Base-by-base conservation (phyloP, 2,329 filamentous ascomycete genomes). In the Nannizziopsis arthrosporioides region DNA sequence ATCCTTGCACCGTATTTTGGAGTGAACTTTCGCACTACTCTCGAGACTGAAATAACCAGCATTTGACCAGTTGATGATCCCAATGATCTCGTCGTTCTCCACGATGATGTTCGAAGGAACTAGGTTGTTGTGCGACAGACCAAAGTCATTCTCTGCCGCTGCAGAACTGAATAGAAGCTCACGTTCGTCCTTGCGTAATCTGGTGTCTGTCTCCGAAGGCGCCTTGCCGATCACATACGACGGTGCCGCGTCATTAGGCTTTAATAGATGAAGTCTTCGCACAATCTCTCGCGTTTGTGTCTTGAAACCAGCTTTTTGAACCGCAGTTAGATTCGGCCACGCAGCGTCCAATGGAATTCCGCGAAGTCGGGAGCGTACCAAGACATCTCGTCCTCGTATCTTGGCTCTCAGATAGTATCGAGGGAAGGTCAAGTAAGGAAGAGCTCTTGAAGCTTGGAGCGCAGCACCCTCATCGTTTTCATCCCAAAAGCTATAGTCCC, bases 301-400 rank as follows among this genome's bases (percentile, higher is more conserved):
- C 42, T 67, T 69, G 43, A 67, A 55, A 17, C 38, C 46, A 12
- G 57, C 51, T 18, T 65, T 62, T 49, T 68, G 60, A 14, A 59
- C 55, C 7, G 48, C n/a, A 15, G 55, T 59, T 17, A 69, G 59
- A 46, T 66, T 62, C 17, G 50, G 46, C 54, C 52, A 54, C 3
- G 45, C 52, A 38, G 38, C 46, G 56, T 62, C 62, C 61, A 68
- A 54, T 11, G 65, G 62, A 42, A 67, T 62, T 3, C 66, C 66
- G 3, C 65, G 63, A 17, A 68, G 63, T 38, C 66, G 57, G 11
- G 64, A 65, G 53, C 68, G 65, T 37, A 67, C 59, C 6, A 65
- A 63, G 36, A 68, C 57, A 49, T 68, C 67, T 44, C 61, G 66
- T 37, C 59, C 64, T 19, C 64, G 60, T 39, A 69, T 56, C 30